Evolutionary conservation across 2,329 filamentous ascomycete genomes (phyloP).

Genomic region (Venturia oleaginea): DNA sequence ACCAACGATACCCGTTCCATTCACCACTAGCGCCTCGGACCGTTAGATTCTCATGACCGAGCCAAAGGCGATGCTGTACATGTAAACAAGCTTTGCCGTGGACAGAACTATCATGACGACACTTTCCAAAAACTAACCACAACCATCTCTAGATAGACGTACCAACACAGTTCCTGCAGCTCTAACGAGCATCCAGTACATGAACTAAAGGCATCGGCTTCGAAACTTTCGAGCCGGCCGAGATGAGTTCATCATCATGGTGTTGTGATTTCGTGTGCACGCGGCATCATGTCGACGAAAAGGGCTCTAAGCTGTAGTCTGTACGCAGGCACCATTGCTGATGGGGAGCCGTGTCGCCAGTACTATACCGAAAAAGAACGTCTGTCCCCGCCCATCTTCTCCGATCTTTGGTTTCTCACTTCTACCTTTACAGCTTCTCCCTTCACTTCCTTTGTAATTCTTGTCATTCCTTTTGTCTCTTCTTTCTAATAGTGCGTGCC

Average conservation of each 20-base stretch:
- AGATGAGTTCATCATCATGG: neutral
- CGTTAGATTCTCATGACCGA: no score
- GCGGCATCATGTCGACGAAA: neutral
- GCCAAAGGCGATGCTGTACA: no score
- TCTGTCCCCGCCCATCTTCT: neutral
- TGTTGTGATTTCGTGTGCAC: neutral
- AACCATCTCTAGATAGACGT: neutral
- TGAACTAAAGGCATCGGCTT: neutral
- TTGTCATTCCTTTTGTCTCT: neutral
- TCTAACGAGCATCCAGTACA: neutral
- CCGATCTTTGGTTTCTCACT: neutral
- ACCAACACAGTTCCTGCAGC: neutral
- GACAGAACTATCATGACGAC: neutral
- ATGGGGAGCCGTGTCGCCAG: neutral
- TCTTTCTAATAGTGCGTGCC: neutral
- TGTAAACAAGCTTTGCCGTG: constrained; percentile 1
- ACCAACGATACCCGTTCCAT: no score
- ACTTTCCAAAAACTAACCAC: neutral
- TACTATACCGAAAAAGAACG: neutral
- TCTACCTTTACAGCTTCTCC: neutral
- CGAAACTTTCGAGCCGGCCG: neutral
- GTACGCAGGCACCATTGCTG: neutral
- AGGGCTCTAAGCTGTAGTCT: neutral
- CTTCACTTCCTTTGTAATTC: neutral
- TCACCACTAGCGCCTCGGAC: neutral